Conservation (phyloP, 1,284 basidiomycete genomes). For the Tylopilus orsonianus region DNA sequence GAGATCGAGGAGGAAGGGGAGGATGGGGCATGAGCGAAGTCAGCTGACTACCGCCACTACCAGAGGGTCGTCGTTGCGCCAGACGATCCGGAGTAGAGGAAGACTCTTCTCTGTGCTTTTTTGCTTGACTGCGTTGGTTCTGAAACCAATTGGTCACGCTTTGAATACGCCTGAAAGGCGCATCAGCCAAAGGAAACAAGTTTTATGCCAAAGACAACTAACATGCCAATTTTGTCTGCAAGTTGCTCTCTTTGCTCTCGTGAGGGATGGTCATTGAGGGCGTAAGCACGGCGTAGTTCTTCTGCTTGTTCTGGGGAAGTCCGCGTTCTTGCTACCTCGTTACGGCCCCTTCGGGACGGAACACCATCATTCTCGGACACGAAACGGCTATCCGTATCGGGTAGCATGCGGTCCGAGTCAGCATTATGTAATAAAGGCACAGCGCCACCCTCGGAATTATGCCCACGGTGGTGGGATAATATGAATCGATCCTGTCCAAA, state of each 20-base stretch:
- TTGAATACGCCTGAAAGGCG: constrained; percentile 59
- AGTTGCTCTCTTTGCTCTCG: constrained; percentile 63
- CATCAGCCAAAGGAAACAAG: constrained; percentile 19
- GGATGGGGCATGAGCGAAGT: constrained; percentile 21
- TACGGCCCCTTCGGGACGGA: constrained; percentile 32
- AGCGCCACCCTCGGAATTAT: constrained; percentile 29
- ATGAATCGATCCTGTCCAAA: constrained; percentile 34
- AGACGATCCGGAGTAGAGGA: constrained; percentile 31
- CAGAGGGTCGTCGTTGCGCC: constrained; percentile 24
- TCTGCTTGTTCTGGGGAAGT: constrained; percentile 65
- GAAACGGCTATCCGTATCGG: constrained; percentile 36
- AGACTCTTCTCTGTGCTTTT: constrained; percentile 56
- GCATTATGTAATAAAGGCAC: constrained; percentile 31
- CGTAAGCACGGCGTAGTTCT: constrained; percentile 63
- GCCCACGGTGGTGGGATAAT: constrained; percentile 36
- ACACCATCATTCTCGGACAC: constrained; percentile 37
- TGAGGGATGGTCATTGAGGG: constrained; percentile 60
- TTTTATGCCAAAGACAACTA: constrained; percentile 33
- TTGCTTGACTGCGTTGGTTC: constrained; percentile 74
- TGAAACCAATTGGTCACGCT: constrained; percentile 83
- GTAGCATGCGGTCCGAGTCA: constrained; percentile 28
- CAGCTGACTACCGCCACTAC: constrained; percentile 3
- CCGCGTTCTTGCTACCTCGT: constrained; percentile 45
- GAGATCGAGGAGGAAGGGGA: constrained; percentile 45
- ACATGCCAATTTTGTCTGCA: constrained; percentile 71